Percentiles rank a stretch among this genome's conserved stretches.
Conservation (phyloP, 176 grass and related monocot genomes). For the Poa pratensis region DNA sequence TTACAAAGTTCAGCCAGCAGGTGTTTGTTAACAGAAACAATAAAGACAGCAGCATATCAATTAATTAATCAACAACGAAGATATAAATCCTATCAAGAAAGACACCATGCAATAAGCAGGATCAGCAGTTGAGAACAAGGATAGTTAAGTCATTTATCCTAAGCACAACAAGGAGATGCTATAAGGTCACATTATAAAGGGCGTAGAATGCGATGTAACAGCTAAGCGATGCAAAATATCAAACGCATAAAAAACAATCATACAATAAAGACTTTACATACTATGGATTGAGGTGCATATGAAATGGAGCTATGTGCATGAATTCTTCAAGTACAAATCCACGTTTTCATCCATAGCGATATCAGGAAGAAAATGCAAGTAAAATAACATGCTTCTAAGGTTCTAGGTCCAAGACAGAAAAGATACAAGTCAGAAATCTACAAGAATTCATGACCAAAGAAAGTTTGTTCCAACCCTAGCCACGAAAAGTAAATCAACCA, state of each 20-base stretch:
- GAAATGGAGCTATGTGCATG: background rate
- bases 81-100: too few relatives aligned
- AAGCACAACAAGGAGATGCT: background rate
- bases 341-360: background rate
- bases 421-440: background rate
- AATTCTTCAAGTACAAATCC: background rate
- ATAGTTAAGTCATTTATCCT: background rate
- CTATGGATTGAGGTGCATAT: background rate
- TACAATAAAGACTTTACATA: background rate
- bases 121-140: background rate
- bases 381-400: background rate
- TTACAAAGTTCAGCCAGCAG: background rate
- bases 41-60: background rate
- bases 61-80: background rate
- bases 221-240: background rate
- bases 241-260: too few relatives aligned
- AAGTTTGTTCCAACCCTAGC: background rate
- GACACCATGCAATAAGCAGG: background rate
- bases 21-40: background rate
- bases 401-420: background rate
- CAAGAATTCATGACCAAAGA: background rate
- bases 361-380: background rate
- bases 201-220: background rate
- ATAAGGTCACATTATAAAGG: background rate
- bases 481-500: background rate